Conservation (phyloP, 768 basidiomycete genomes). For the Phylloporus arenicola region DNA sequence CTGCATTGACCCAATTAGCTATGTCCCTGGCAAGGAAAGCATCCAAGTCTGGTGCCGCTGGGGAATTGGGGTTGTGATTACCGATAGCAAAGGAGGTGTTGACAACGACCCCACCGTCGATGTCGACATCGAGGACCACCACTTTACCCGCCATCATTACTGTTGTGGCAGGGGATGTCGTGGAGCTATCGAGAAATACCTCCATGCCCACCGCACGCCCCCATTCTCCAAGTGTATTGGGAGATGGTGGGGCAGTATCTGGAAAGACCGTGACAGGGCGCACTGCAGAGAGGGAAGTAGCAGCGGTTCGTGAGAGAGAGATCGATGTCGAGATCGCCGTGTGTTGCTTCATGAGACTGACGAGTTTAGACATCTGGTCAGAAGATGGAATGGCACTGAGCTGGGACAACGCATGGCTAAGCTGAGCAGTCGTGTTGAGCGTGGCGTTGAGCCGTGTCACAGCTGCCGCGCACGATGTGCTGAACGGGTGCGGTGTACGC, state of each 20-base stretch:
- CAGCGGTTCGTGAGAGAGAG: slow-evolving; percentile 19
- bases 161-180: slow-evolving; percentile 36
- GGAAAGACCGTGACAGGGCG: slow-evolving; percentile 22
- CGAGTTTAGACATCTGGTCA: slow-evolving; percentile 58
- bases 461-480: slow-evolving; percentile 13
- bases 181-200: slow-evolving; percentile 59
- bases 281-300: slow-evolving; percentile 17
- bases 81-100: slow-evolving; percentile 69
- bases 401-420: slow-evolving; percentile 48
- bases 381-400: slow-evolving; percentile 42
- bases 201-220: slow-evolving; percentile 67
- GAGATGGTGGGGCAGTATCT: slow-evolving; percentile 25
- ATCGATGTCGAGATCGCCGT: slow-evolving; percentile 36
- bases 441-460: slow-evolving; percentile 43
- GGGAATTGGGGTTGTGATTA: slow-evolving; percentile 40
- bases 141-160: slow-evolving; percentile 73
- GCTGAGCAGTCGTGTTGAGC: slow-evolving; percentile 46
- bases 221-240: slow-evolving; percentile 51
- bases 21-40: slow-evolving; percentile 55
- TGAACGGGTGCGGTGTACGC: slow-evolving; percentile 23
- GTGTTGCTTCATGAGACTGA: slow-evolving; percentile 64
- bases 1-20: slow-evolving; percentile 51
- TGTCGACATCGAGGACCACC: slow-evolving; percentile 73
- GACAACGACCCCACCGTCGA: slow-evolving; percentile 45
- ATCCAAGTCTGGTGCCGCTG: slow-evolving; percentile 44